Evolutionary conservation across 306 rosid genomes (phyloP).

Genomic region (Sophora flavescens): DNA sequence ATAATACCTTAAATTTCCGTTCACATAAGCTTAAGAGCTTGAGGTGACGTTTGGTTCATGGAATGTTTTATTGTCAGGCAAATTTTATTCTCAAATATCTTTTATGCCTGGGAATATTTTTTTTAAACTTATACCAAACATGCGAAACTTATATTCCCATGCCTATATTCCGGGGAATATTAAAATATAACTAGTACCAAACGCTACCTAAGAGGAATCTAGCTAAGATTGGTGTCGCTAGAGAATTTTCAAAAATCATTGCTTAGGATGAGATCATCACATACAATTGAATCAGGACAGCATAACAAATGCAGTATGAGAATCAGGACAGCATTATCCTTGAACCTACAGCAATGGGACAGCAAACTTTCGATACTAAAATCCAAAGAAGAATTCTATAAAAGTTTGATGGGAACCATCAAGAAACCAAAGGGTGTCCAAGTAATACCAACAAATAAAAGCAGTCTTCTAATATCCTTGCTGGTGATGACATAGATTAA

Average conservation of each 20-base stretch:
- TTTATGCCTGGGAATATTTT: too few relatives aligned
- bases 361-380: neutral
- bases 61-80: too few relatives aligned
- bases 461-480: neutral
- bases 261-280: neutral
- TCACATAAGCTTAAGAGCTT: neutral
- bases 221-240: neutral
- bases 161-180: too few relatives aligned
- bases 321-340: constrained; percentile 6
- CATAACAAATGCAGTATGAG: neutral
- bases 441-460: neutral
- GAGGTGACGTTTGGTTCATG: too few relatives aligned
- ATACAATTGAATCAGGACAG: neutral
- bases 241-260: neutral
- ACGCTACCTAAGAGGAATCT: neutral
- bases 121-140: too few relatives aligned
- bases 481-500: neutral
- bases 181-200: too few relatives aligned
- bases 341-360: neutral
- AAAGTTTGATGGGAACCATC: neutral
- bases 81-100: too few relatives aligned
- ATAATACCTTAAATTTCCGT: neutral
- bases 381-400: neutral
- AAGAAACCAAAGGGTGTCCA: constrained; percentile 6
- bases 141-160: too few relatives aligned